These are phyloP conservation scores for Puccinellia tenuiflora DNA, from an alignment of 176 grass and related monocot genomes.

Conservation along the genomic window DNA sequence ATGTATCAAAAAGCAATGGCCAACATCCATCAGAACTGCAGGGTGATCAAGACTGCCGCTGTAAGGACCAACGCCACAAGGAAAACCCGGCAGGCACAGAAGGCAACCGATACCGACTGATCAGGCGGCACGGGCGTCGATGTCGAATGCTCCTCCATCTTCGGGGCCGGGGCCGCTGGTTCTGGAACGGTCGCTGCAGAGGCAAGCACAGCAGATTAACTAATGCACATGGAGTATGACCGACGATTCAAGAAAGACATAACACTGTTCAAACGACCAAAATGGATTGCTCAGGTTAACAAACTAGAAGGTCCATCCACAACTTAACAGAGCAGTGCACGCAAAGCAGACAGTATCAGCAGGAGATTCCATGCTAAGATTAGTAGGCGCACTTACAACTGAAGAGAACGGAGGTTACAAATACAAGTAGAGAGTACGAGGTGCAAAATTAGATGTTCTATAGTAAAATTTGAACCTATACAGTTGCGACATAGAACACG, in stretches of 20 bases:
- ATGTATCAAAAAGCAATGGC: not conserved
- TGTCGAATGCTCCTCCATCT: not conserved
- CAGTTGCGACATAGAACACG: not conserved
- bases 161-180: not conserved
- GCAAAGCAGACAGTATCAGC: not conserved
- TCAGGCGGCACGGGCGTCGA: not conserved
- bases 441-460: not conserved
- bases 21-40: not conserved
- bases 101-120: not conserved
- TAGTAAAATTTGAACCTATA: not conserved
- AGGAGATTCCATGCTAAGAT: not conserved
- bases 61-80: not conserved
- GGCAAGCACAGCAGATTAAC: not conserved
- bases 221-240: not conserved
- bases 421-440: not conserved
- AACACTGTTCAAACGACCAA: not conserved
- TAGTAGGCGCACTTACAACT: slow-evolving; percentile 1
- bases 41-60: slow-evolving; percentile 2
- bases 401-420: not conserved
- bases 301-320: not conserved
- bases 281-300: not conserved
- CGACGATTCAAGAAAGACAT: not conserved
- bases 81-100: not conserved
- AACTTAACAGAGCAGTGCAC: not conserved
- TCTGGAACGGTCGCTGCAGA: slow-evolving; percentile 13